phyloP scores from a whole-genome alignment of 805 yeast species.

The Kodamaea nitidulidarum region DNA sequence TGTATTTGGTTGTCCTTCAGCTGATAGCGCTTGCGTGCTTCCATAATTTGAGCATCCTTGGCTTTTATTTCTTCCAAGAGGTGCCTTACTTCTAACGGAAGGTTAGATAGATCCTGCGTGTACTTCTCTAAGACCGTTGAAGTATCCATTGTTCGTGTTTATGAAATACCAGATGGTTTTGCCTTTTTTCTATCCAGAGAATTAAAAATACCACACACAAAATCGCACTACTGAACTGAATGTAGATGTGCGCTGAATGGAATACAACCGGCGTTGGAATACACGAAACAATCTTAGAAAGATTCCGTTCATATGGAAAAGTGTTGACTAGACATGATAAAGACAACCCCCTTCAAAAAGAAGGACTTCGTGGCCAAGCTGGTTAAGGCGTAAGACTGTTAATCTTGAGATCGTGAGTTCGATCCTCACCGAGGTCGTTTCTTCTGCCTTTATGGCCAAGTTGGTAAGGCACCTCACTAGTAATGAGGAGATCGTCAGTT shows the following conservation, averaged over 20 bases:
- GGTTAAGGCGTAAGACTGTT: conserved; percentile 18
- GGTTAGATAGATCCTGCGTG: conserved; percentile 66
- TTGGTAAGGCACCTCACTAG: conserved; percentile 6
- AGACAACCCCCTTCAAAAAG: background rate
- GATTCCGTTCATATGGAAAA: too few species aligned
- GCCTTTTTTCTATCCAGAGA: background rate
- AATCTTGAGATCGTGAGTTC: conserved; percentile 17
- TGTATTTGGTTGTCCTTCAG: conserved; percentile 77
- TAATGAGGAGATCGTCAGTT: conserved; percentile 5
- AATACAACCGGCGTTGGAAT: too few species aligned
- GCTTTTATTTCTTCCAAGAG: conserved; percentile 72
- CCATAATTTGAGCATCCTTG: conserved; percentile 64
- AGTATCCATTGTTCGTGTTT: too few species aligned
- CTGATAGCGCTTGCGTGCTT: conserved; percentile 59
- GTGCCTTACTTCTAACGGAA: conserved; percentile 83
- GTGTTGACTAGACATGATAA: too few species aligned
- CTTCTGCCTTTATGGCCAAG: conserved; percentile 4
- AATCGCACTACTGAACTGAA: background rate
- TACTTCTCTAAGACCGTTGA: conserved; percentile 57
- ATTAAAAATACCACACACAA: background rate
- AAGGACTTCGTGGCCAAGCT: conserved; percentile 17
- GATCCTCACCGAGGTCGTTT: conserved; percentile 17
- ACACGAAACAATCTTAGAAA: too few species aligned
- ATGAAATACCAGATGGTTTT: too few species aligned
- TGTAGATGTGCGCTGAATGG: too few species aligned